Evolutionary conservation across 345 rosid species (phyloP).

Genomic region (Brassica cretica): DNA sequence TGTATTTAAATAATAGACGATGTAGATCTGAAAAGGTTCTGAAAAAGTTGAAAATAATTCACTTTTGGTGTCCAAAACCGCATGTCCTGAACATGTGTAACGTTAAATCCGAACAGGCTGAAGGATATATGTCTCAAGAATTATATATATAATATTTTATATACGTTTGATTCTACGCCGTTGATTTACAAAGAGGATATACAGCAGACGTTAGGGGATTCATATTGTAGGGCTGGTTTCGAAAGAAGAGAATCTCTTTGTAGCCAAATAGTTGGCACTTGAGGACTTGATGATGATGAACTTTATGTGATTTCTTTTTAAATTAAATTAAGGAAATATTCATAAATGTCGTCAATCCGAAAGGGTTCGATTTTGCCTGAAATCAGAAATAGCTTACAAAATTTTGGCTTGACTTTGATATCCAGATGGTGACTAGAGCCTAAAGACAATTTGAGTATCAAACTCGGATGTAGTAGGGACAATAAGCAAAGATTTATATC

Average conservation of each 20-base stretch:
- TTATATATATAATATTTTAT: neutral
- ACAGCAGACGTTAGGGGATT: slow-evolving; percentile 13
- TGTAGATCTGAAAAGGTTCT: neutral
- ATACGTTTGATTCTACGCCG: neutral
- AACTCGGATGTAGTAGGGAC: neutral
- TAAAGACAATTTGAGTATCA: slow-evolving; percentile 1
- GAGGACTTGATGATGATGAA: neutral
- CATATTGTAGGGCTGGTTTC: slow-evolving; percentile 3
- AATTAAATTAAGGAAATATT: neutral
- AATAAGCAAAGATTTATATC: neutral
- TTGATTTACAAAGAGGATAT: neutral
- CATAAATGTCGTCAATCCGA: neutral
- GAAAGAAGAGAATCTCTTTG: slow-evolving; percentile 9
- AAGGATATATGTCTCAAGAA: slow-evolving; percentile 4
- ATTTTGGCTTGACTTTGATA: neutral
- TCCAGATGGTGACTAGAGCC: neutral
- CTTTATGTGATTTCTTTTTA: neutral
- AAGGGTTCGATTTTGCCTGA: neutral
- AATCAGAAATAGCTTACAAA: neutral
- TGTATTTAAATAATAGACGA: neutral
- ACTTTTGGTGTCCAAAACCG: slow-evolving; percentile 23
- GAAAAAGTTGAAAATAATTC: slow-evolving; percentile 23
- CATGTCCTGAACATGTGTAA: slow-evolving; percentile 36
- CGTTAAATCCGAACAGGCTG: slow-evolving; percentile 20
- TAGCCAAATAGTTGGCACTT: slow-evolving; percentile 21